Base-by-base conservation (phyloP, 2,329 filamentous ascomycete genomes). In the Annulohypoxylon truncatum region DNA sequence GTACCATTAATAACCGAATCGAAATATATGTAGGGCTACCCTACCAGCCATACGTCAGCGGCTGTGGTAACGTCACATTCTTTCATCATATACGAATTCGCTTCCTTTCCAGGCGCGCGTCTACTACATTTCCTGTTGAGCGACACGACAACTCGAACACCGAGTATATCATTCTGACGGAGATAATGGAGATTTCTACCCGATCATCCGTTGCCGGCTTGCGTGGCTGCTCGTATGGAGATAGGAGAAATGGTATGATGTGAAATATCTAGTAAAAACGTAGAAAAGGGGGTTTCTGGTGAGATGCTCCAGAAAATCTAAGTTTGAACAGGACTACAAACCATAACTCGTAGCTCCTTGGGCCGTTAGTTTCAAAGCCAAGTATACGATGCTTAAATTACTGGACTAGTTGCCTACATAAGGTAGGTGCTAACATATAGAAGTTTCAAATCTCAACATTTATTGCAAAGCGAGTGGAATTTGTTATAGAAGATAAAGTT, bases 1-100 rank as follows among this genome's bases (percentile, higher is more conserved):
- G 29, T 42, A 51, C 31, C 29, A 38, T 44, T 22, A 48, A 48
- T 50, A 12, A 18, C 10, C 22, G 46, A 28, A 20, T 4, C 6
- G 15, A 33, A 58, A 13, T 15, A 58, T 38, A 38, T 33, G 33
- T 28, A 35, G 22, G 33, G 55, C 33, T 31, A 58, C 46, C 44
- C 33, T 50, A 38, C 29, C 44, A 42, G 15, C 40, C 44, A 33
- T 58, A 50, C 44, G 24, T 58, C 40, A 18, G 46, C 55, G 46
- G 44, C 33, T 40, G 33, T 33, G 7, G 55, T 58, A 58, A 50
- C 53, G 53, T 56, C 53, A 56, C 55, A 58, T 51, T 40, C 46
- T 58, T 51, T n/a, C 31, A 46, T 51, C 31, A 15, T 22, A 48
- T 58, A 24, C 24, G 33, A 22, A 15, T 12, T 29, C 13, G 22